Evolutionary conservation across 768 basidiomycete species (phyloP), one percentile per base, ranked within the genome.

Genomic region (Boletus rex-veris): DNA sequence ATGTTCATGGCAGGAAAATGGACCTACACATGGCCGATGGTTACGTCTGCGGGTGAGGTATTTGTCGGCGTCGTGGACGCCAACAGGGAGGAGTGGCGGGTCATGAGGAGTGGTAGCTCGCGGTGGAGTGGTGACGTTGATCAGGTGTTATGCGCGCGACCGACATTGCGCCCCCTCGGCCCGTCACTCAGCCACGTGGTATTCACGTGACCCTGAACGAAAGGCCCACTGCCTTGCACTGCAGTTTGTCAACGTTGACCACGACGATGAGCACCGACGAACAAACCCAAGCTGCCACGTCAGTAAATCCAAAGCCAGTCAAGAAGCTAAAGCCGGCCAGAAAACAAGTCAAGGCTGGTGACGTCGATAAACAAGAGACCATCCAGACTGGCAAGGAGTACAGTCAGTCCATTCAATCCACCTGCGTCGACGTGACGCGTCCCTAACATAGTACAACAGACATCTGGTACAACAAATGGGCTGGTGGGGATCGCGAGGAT

Each of bases 391-490:
- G 94, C 45, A 96, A 96, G 71, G 94, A 97, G 69, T 97, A 96
- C 74, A 98, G 94, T 95, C 62, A 63, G 88, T 82, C 49, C 19
- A 35, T 52, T 28, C 36, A 21, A 5, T n/a, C 4, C 14, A 1
- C 4, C 35, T 9, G 30, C 28, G 36, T 50, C 19, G 43, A 42
- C n/a, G 31, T 15, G 21, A 24, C 3, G 21, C 9, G 47, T 43
- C 8, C 36, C 57, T 65, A 33, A 61, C 43, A 21, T 16, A 5
- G 30, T 46, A 61, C 49, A 33, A 58, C 55, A 90, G 90, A 99
- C 72, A 90, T 96, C 48, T 99, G 97, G 96, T 98, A 96, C 70
- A 94, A 98, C 73, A 96, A 97, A 74, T 98, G 96, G 96, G 97
- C 97, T n/a, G 97, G 97, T 50, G 97, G 96, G 52, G 97, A 99